Base-by-base conservation (phyloP, 2,329 filamentous ascomycete species). In the Penicillium sp. region DNA sequence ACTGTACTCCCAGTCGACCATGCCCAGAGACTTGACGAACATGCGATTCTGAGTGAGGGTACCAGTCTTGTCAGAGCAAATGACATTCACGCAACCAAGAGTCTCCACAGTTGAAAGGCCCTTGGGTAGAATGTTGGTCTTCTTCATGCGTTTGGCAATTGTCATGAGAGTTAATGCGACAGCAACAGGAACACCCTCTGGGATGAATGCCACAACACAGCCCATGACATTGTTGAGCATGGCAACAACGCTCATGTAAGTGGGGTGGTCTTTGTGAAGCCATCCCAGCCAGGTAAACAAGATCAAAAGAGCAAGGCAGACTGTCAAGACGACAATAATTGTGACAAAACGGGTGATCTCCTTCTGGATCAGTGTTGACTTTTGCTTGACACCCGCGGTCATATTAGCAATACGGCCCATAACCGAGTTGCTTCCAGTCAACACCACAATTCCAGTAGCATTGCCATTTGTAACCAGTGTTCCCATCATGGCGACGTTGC, bases 31-130 rank as follows among this genome's bases (percentile, higher is more conserved):
- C 37, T 57, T 62, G 52, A 90, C 87, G 0, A 82, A 78, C 88
- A 91, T 90, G 56, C 84, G 83, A 54, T 90, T 89, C 79, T 84
- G 56, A 68, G 81, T 76, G 75, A 75, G 51, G 0, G 65, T 71
- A 34, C 89, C 88, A 0, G 88, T 91, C 75, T 91, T 91, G 69
- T 91, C 88, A 0, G 87, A 90, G 68, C 88, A 90, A 29, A 91
- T 85, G 8, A 90, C 83, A 1, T 86, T 89, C 1, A 91, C 88
- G 0, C 86, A 82, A 1, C 89, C 89, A 2, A 91, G 78, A 0
- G 88, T 91, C 70, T 91, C 89, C 0, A 91, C 88, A 0, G 89
- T 91, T 69, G 89, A 88, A 36, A 92, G 77, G 0, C 86, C 90
- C 73, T 91, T 92, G 79, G 88, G 91, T 5, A 92, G 78, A 41